Evolutionary conservation across 2,329 filamentous ascomycete species (phyloP).

Genomic region (Sporothrix inflata): DNA sequence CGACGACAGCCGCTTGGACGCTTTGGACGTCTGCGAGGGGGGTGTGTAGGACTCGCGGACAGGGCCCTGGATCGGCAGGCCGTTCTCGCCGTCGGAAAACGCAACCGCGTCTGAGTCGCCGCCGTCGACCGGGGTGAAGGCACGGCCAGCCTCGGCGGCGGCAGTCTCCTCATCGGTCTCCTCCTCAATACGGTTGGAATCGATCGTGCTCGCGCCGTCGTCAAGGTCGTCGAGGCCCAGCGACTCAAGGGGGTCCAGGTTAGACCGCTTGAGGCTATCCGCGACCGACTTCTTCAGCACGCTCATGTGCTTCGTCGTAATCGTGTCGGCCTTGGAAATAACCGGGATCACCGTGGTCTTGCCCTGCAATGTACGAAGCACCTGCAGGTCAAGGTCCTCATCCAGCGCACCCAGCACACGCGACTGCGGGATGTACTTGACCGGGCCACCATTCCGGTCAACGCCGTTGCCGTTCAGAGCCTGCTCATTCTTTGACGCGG

Average conservation of each 20-base stretch:
- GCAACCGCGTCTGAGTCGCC: constrained; percentile 39
- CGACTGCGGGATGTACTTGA: constrained; percentile 49
- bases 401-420: constrained; percentile 72
- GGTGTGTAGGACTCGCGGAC: constrained; percentile 28
- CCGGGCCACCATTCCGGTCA: constrained; percentile 52
- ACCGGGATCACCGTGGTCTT: constrained; percentile 96
- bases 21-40: constrained; percentile 38
- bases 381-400: constrained; percentile 86
- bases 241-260: constrained; percentile 84
- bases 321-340: constrained; percentile 94
- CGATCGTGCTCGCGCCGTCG: constrained; percentile 51
- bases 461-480: constrained; percentile 43
- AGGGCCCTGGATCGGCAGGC: constrained; percentile 41
- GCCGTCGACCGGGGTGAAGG: neutral
- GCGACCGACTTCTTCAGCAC: constrained; percentile 90
- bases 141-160: constrained; percentile 32
- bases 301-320: constrained; percentile 93
- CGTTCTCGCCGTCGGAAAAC: constrained; percentile 38
- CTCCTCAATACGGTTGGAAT: constrained; percentile 59
- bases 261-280: constrained; percentile 81
- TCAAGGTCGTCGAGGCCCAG: constrained; percentile 80
- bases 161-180: constrained; percentile 51
- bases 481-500: constrained; percentile 59
- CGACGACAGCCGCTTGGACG: constrained; percentile 52
- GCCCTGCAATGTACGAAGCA: constrained; percentile 82